Conservation (phyloP, 495 filamentous ascomycete species). For the Amniculicola lignicola region DNA sequence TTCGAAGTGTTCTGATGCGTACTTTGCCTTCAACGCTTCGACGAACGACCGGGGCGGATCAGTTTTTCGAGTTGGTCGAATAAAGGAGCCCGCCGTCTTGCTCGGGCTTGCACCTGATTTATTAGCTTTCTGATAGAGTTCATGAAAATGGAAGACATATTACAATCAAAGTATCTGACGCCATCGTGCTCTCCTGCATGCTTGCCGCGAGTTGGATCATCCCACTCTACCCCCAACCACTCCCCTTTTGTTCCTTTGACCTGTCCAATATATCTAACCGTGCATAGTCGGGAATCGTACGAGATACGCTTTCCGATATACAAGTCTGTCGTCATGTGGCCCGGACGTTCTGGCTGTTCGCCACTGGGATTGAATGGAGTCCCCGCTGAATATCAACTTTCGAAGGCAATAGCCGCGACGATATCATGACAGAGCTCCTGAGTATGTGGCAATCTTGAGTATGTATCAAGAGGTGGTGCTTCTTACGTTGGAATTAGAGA, state of each 20-base stretch:
- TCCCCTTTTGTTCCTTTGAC: conserved; percentile 71
- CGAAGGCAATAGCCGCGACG: no score
- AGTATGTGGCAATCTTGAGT: no score
- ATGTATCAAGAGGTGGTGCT: no score
- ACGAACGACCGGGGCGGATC: conserved; percentile 70
- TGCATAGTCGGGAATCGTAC: conserved; percentile 70
- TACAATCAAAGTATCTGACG: conserved; percentile 81
- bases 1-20: conserved; percentile 56
- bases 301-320: conserved; percentile 70
- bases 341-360: no score
- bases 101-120: conserved; percentile 56
- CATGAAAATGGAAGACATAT: conserved; percentile 18
- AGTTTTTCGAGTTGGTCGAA: conserved; percentile 68
- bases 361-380: no score
- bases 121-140: conserved; percentile 6
- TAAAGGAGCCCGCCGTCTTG: conserved; percentile 75
- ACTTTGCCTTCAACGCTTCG: conserved; percentile 77
- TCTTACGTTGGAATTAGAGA: no score
- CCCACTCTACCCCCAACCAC: conserved; percentile 98
- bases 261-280: conserved; percentile 75
- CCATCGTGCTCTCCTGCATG: conserved; percentile 81
- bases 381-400: no score
- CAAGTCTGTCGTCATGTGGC: conserved; percentile 11
- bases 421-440: no score
- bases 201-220: conserved; percentile 79